Conservation (phyloP, 805 yeast genomes). For the Hanseniaspora osmophila region DNA sequence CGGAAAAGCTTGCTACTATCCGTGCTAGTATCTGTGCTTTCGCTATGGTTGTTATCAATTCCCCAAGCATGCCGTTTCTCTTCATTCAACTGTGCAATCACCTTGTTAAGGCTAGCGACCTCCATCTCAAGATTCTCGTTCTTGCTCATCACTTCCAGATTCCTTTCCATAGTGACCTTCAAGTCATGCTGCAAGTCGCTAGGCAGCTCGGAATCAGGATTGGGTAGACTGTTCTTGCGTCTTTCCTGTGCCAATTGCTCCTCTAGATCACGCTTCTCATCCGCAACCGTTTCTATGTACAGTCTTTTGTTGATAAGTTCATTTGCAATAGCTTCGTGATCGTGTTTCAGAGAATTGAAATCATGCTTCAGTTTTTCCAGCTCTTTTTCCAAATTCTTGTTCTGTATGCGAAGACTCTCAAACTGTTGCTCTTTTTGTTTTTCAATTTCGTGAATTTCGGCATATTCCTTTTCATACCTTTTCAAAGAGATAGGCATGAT, state of each 20-base stretch:
- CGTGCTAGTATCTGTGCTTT: no score
- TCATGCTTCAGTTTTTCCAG: slow-evolving; percentile 60
- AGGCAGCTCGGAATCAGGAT: slow-evolving; percentile 26
- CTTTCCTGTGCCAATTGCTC: slow-evolving; percentile 27
- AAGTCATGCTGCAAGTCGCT: slow-evolving; percentile 35
- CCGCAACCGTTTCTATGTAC: slow-evolving; percentile 55
- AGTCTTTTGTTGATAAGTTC: slow-evolving; percentile 73
- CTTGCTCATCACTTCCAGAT: slow-evolving; percentile 50
- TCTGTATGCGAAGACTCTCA: slow-evolving; percentile 49
- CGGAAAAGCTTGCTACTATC: background rate
- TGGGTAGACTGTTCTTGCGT: slow-evolving; percentile 14
- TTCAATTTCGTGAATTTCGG: slow-evolving; percentile 56
- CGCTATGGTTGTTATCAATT: background rate
- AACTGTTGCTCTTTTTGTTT: slow-evolving; percentile 46
- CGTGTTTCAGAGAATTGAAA: slow-evolving; percentile 55
- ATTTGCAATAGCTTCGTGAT: slow-evolving; percentile 78
- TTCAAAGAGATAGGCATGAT: slow-evolving; percentile 59
- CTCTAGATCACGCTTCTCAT: slow-evolving; percentile 53
- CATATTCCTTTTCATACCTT: slow-evolving; percentile 61
- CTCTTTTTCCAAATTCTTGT: slow-evolving; percentile 60
- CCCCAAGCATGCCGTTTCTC: background rate
- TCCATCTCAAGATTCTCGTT: slow-evolving; percentile 45
- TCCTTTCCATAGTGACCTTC: slow-evolving; percentile 44
- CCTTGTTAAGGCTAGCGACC: slow-evolving; percentile 11
- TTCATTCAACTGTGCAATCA: background rate